Evolutionary conservation across 768 basidiomycete species (phyloP), one percentile per base, ranked within the genome.

Genomic region (Collybiopsis confluens): DNA sequence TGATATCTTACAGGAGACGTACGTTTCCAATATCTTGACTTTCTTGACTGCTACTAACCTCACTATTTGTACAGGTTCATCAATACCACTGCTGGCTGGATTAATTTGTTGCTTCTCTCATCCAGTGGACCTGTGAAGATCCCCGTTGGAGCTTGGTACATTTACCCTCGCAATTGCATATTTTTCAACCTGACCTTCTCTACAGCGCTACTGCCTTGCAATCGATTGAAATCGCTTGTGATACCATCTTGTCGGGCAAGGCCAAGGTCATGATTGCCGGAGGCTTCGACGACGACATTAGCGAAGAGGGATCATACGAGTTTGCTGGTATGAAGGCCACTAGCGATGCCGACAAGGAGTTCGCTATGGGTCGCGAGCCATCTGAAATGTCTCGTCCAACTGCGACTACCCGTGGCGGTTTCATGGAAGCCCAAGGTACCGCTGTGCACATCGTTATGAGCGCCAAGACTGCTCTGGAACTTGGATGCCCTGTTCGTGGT

Each of bases 241-340:
- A 99, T 63, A 90, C 92, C 0, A 88, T 99, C 59, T 69, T 96
- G 33, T 89, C 90, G 6, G 91, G 95, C 57, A 99, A 99, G 70
- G 97, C 97, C 30, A 98, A 98, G 74, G 86, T 99, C 65, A 99
- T 99, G 97, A 86, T 99, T 56, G 90, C 96, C 33, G 97, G 97
- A 67, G 97, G 97, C 54, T 98, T 95, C 73, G 97, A 99, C 64
- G n/a, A n/a, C n/a, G 97, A 99, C 68, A 82, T 98, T 68, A 90
- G 88, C 59, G 97, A 99, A 70, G 97, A 99, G 72, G 97, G 96
- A 16, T 98, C 96, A 7, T 98, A 86, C 69, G 96, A 99, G 70
- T 99, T 99, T 70, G 97, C 94, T 46, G 98, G 98, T 77, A 99
- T 99, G 97, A 97, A 98, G 72, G 97, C 97, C 1, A 99, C 97